Evolutionary conservation across 1,284 basidiomycete genomes (phyloP), one percentile per base, ranked within the genome.

Genomic region (Ceratobasidium sp.): DNA sequence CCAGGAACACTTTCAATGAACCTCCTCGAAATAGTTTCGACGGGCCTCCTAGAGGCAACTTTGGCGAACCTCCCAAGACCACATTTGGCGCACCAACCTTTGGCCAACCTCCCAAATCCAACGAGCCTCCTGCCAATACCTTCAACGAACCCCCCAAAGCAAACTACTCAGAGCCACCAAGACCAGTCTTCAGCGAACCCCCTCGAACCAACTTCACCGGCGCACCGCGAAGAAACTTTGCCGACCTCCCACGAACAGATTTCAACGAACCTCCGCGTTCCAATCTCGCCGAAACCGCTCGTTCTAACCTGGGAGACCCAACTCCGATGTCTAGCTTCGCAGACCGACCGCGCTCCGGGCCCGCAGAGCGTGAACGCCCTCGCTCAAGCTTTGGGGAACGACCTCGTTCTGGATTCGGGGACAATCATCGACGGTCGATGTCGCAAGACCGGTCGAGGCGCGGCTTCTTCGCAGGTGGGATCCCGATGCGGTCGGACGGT

Each of bases 381-480:
- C 36, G 69, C 8, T 24, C 29, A n/a, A 48, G 69, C 29, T 33
- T 62, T 17, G 57, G 57, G 9, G 69, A 73, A 6, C 69, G 69
- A 63, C 57, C 69, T 2, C 45, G 69, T 19, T 73, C 69, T 8
- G 69, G 24, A 24, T 73, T 62, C 36, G 69, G 69, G 11, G 57
- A 73, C 33, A 29, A 8, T 15, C 27, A 29, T 14, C 57, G 27
- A 27, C 56, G 57, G n/a, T 72, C 69, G 7, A 27, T 53, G 27
- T 59, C 56, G 8, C 66, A 53, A 11, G 66, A 69, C 19, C 53
- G 36, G 7, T n/a, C 54, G 17, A 44, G 57, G 14, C 69, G 66
- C 8, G 54, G 69, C 15, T 72, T 72, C 69, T 72, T 72, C 51
- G 27, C 33, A 2, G 69, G 56, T 29, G 54, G 50, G 8, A 41